phyloP scores from a whole-genome alignment of 805 yeast genomes.

The Ogataea kodamae region DNA sequence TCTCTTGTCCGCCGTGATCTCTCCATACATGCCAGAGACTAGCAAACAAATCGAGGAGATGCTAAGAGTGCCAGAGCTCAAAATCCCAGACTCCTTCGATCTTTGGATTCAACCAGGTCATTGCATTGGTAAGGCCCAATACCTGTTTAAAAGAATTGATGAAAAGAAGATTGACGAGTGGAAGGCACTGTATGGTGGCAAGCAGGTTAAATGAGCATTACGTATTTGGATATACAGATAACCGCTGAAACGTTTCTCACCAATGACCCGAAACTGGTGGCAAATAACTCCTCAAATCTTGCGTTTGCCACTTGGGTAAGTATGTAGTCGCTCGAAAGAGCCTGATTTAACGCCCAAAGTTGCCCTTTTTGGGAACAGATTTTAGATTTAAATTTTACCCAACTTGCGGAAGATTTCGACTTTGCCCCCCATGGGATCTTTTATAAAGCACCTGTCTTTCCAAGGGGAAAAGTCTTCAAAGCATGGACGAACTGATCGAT shows the following conservation, averaged over 20 bases:
- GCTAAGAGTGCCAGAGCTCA: slow-evolving; percentile 76
- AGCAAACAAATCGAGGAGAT: slow-evolving; percentile 66
- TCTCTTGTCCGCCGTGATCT: slow-evolving; percentile 73
- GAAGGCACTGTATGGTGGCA: slow-evolving; percentile 85
- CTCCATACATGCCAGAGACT: slow-evolving; percentile 91
- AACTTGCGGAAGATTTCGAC: not conserved
- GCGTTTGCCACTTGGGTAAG: slow-evolving; percentile 5
- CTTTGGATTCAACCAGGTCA: slow-evolving; percentile 74
- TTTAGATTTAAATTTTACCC: not conserved
- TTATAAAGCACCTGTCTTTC: not conserved
- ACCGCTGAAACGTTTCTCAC: slow-evolving; percentile 1
- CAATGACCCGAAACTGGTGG: slow-evolving; percentile 5
- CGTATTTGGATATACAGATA: no score
- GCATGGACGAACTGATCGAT: slow-evolving; percentile 11
- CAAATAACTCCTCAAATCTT: slow-evolving; percentile 1
- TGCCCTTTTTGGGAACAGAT: slow-evolving; percentile 9
- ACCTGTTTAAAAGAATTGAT: slow-evolving; percentile 88
- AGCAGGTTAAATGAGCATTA: slow-evolving; percentile 39
- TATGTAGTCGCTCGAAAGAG: no score
- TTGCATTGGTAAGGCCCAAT: slow-evolving; percentile 84
- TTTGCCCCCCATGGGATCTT: slow-evolving; percentile 3
- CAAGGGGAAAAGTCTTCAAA: no score
- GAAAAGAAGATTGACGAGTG: slow-evolving; percentile 83
- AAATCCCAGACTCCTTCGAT: slow-evolving; percentile 73
- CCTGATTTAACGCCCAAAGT: no score